A percentile compares a stretch with the other conserved stretches of the same genome.
These are phyloP conservation scores for Didymella exigua DNA, from an alignment of 2,329 filamentous ascomycete species.

Conservation along the genomic window DNA sequence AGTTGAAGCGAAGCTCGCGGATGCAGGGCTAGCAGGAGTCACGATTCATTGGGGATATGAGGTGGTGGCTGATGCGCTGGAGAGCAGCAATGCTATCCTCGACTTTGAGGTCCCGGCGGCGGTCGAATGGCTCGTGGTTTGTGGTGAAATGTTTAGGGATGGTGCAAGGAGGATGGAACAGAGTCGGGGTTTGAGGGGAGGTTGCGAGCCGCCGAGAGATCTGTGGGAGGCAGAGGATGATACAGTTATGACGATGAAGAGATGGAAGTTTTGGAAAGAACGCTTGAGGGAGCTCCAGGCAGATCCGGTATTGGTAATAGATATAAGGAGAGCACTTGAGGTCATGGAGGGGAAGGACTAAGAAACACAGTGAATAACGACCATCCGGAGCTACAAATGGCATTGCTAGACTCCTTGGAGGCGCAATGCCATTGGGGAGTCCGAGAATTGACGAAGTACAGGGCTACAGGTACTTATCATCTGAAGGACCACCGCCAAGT, in stretches of 20 bases:
- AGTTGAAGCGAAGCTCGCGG: constrained; percentile 7
- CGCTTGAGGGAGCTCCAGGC: not conserved
- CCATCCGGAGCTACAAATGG: not conserved
- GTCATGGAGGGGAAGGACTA: not conserved
- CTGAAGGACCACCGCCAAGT: too few species aligned
- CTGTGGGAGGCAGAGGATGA: not conserved
- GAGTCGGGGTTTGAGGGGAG: not conserved
- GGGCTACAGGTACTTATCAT: too few species aligned
- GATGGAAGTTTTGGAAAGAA: not conserved
- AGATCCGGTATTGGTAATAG: not conserved
- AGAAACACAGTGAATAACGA: not conserved
- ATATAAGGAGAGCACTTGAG: not conserved
- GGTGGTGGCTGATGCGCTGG: constrained; percentile 9
- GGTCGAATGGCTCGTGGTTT: not conserved
- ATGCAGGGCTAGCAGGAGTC: constrained; percentile 2
- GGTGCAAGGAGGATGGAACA: not conserved
- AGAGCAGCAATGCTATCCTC: constrained; percentile 1
- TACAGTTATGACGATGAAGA: not conserved
- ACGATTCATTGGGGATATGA: constrained; percentile 15
- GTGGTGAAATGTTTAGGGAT: not conserved
- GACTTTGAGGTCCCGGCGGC: constrained; percentile 15
- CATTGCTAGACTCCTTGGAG: too few species aligned
- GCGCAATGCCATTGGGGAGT: too few species aligned
- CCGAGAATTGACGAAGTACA: too few species aligned
- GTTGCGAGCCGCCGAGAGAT: not conserved